Conservation (phyloP, 2,329 filamentous ascomycete genomes). For the Emergomyces pasteurianus region DNA sequence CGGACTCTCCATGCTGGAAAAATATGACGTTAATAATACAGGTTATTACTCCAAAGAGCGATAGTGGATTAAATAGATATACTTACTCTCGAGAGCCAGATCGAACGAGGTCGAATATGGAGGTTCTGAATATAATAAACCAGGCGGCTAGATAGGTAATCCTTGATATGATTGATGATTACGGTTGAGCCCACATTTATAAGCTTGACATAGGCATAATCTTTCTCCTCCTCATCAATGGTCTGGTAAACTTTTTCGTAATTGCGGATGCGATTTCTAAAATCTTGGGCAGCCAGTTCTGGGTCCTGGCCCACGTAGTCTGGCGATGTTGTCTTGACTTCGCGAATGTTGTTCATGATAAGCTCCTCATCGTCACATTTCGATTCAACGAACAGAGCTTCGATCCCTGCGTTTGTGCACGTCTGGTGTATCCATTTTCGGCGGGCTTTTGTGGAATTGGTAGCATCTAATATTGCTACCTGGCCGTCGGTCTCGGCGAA, state of each 20-base stretch:
- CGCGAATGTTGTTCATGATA: slow-evolving; percentile 96
- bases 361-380: slow-evolving; percentile 92
- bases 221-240: slow-evolving; percentile 75
- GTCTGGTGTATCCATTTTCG: slow-evolving; percentile 82
- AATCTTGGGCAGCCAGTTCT: slow-evolving; percentile 79
- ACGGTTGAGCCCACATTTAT: slow-evolving; percentile 93
- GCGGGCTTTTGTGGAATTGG: slow-evolving; percentile 84
- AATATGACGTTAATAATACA: slow-evolving; percentile 12
- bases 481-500: slow-evolving; percentile 65
- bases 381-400: slow-evolving; percentile 91
- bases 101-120: slow-evolving; percentile 89
- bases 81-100: slow-evolving; percentile 86
- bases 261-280: slow-evolving; percentile 85
- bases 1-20: slow-evolving; percentile 75
- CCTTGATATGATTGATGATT: slow-evolving; percentile 94
- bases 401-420: slow-evolving; percentile 63
- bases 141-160: slow-evolving; percentile 90
- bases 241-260: slow-evolving; percentile 97
- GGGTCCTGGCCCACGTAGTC: slow-evolving; percentile 93
- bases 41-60: not conserved
- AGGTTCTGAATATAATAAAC: slow-evolving; percentile 99
- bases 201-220: slow-evolving; percentile 91
- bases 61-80: not conserved
- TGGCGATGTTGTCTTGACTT: slow-evolving; percentile 92
- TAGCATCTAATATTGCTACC: slow-evolving; percentile 90